phyloP scores from a whole-genome alignment of 179 eudicot genomes.

The Sideroxylon spinosum region DNA sequence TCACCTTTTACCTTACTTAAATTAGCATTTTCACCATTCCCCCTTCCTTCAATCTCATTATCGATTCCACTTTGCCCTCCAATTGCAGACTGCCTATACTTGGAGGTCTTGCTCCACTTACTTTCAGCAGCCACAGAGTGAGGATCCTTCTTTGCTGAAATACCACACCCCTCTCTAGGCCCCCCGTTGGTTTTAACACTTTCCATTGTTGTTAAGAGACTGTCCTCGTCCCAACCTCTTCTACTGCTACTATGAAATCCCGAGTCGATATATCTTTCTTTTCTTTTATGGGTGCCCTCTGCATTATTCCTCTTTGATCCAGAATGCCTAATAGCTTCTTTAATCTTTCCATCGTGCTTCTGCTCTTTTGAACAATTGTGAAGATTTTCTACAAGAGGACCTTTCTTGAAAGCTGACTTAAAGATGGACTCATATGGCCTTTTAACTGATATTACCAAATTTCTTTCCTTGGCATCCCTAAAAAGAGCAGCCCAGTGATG shows the following conservation, averaged over 20 bases:
- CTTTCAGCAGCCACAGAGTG: conserved; percentile 13
- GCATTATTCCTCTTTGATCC: conserved; percentile 23
- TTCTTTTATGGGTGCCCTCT: conserved; percentile 28
- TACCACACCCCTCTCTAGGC: conserved; percentile 15
- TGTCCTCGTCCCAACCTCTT: conserved; percentile 21
- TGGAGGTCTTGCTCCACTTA: conserved; percentile 9
- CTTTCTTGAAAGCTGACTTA: conserved; percentile 29
- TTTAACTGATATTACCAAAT: conserved; percentile 54
- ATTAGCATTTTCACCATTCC: conserved; percentile 19
- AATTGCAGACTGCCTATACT: conserved; percentile 18
- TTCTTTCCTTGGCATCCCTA: conserved; percentile 70
- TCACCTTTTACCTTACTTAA: conserved; percentile 12
- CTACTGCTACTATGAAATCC: conserved; percentile 16
- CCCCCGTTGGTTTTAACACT: conserved; percentile 25
- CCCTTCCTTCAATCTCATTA: conserved; percentile 16
- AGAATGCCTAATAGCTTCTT: conserved; percentile 28
- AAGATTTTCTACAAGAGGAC: conserved; percentile 27
- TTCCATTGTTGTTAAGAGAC: conserved; percentile 22
- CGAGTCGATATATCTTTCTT: conserved; percentile 23
- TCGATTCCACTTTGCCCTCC: conserved; percentile 14
- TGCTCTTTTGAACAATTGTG: conserved; percentile 21
- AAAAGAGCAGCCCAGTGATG: conserved; percentile 89
- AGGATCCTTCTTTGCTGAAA: conserved; percentile 19
- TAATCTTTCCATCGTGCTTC: conserved; percentile 27
- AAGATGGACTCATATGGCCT: conserved; percentile 61